These are phyloP conservation scores for Clonostachys chloroleuca DNA, from an alignment of 2,329 filamentous ascomycete species.

Conservation along the genomic window DNA sequence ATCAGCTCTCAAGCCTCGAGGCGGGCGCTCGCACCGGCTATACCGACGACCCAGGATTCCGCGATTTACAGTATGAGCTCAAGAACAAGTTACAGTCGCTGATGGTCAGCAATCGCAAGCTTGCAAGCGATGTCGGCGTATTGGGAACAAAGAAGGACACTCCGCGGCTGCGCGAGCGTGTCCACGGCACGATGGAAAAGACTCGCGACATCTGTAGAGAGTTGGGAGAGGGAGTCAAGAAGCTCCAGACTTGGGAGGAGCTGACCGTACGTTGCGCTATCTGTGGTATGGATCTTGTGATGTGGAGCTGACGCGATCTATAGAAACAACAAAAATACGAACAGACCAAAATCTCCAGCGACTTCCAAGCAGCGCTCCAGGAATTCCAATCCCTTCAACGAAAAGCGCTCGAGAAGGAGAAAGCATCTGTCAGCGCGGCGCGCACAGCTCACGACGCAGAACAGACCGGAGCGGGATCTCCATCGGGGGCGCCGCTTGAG, in stretches of 20 bases:
- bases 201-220: constrained; percentile 84
- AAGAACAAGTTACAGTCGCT: constrained; percentile 87
- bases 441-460: constrained; percentile 69
- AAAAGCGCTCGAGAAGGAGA: constrained; percentile 85
- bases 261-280: constrained; percentile 56
- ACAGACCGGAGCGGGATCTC: background rate
- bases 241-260: constrained; percentile 81
- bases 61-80: constrained; percentile 73
- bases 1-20: constrained; percentile 80
- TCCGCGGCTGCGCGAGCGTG: constrained; percentile 82
- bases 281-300: background rate
- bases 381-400: constrained; percentile 94
- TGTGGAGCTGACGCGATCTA: background rate
- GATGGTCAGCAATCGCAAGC: constrained; percentile 79
- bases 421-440: constrained; percentile 78
- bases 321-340: constrained; percentile 95
- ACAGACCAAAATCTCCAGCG: constrained; percentile 88
- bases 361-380: constrained; percentile 82
- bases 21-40: constrained; percentile 75
- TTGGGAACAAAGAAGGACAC: constrained; percentile 90
- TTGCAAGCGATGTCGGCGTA: constrained; percentile 79
- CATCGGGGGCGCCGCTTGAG: constrained; percentile 36
- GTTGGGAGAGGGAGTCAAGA: constrained; percentile 90
- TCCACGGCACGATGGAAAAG: constrained; percentile 83
- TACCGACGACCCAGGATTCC: constrained; percentile 89